Evolutionary conservation across 192 early-diverging fungal genomes (phyloP), one percentile per base, ranked within the genome.

Genomic region (Geranomyces variabilis): DNA sequence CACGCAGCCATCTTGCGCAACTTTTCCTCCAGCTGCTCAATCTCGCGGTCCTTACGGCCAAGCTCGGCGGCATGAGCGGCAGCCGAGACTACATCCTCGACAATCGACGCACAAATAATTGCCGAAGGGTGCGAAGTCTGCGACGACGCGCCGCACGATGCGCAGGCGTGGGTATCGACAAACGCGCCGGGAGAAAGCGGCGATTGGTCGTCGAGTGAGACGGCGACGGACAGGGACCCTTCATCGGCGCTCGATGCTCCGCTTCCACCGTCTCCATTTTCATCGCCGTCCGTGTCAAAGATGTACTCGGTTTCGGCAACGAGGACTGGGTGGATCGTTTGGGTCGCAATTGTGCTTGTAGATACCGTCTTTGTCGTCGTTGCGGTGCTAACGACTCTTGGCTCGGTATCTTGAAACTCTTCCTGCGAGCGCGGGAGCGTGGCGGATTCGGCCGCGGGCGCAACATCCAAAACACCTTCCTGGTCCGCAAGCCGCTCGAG

Each of bases 251-350:
- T 24, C 6, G 51, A 53, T 7, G 58, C 22, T 4, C 2, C 1
- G 31, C 24, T 12, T 12, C 24, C 12, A 10, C 22, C 58, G 28
- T 60, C 58, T 28, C 26, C 28, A 7, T 33, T 33, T 5, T 30
- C 28, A 4, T 60, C 28, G 28, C 58, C 58, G 17, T 60, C 58
- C 15, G 17, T 33, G 58, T 60, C 58, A 33, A 60, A 60, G 17
- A 60, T 33, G 31, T 31, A 60, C 30, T 60, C 58, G 58, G 58
- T 60, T 60, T 60, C 58, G 4, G 58, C 58, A 17, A 60, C 58
- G 17, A 60, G 58, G 7, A 60, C 58, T 19, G 58, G 31, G 58
- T 60, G 58, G 31, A 60, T 60, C 17, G 58, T 60, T 29, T 60
- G 58, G 2, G 58, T 60, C 5, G 58, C 19, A 7, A 26, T 19